These are phyloP conservation scores for Hanseniaspora uvarum DNA, from an alignment of 1,139 yeast species.

Conservation along the genomic window DNA sequence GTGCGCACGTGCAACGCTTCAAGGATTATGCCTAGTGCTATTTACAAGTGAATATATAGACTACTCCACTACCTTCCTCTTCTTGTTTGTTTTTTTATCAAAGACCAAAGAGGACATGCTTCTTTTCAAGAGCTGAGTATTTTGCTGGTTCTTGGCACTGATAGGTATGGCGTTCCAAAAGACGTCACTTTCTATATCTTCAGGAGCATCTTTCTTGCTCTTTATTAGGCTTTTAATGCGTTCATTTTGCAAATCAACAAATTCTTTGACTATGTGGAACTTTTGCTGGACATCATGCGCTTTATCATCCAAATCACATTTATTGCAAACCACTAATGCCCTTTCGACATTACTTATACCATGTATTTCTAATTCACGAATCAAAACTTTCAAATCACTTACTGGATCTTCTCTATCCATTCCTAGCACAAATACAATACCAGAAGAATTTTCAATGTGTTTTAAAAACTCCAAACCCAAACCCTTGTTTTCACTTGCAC, in stretches of 20 bases:
- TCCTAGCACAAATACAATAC: constrained; percentile 76
- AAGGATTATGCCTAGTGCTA: background rate
- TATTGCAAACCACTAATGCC: constrained; percentile 74
- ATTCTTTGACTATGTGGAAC: constrained; percentile 37
- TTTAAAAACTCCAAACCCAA: constrained; percentile 88
- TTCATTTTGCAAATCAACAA: constrained; percentile 18
- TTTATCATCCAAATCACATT: constrained; percentile 56
- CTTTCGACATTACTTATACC: constrained; percentile 38
- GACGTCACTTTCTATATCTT: constrained; percentile 22
- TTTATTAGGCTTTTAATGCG: background rate
- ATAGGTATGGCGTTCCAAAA: constrained; percentile 73
- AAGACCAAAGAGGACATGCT: constrained; percentile 45
- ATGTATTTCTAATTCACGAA: constrained; percentile 58
- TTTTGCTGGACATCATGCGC: constrained; percentile 33
- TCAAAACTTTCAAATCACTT: constrained; percentile 48
- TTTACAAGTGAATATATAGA: background rate
- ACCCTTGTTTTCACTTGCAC: constrained; percentile 76
- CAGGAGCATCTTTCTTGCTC: background rate
- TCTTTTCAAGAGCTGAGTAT: constrained; percentile 56
- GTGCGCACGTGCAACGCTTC: background rate
- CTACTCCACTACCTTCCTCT: background rate
- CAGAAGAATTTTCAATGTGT: constrained; percentile 85
- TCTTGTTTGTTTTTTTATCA: constrained; percentile 2
- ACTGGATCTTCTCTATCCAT: constrained; percentile 56
- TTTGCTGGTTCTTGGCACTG: constrained; percentile 65